Percentiles rank a stretch among this genome's conserved stretches.
These are phyloP conservation scores for Selenicereus undatus DNA, from an alignment of 148 eudicot species.

Conservation along the genomic window DNA sequence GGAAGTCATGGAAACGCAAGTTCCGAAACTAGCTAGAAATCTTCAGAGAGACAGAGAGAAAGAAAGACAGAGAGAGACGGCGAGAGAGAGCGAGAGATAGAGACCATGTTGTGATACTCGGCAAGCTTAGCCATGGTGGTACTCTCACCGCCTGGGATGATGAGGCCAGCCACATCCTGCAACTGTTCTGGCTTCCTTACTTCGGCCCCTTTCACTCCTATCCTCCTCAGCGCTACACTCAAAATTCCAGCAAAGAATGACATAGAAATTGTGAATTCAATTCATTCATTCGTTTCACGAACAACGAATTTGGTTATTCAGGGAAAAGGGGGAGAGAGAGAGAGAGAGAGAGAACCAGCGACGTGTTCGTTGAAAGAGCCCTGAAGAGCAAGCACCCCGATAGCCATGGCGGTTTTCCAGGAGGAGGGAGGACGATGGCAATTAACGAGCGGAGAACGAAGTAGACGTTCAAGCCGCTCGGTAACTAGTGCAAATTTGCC, in stretches of 20 bases:
- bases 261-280: neutral
- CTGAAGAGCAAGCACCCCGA: constrained; percentile 93
- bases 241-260: neutral
- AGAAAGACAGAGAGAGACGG: constrained; percentile 10
- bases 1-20: neutral
- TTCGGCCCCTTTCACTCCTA: constrained; percentile 86
- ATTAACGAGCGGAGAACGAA: constrained; percentile 8
- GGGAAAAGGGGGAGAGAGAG: neutral
- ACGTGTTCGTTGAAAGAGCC: constrained; percentile 97
- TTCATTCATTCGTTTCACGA: neutral
- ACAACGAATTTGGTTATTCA: neutral
- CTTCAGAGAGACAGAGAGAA: neutral
- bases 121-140: constrained; percentile 99
- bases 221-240: constrained; percentile 58
- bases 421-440: neutral
- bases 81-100: neutral
- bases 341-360: constrained; percentile 39
- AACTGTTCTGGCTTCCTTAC: constrained; percentile 79
- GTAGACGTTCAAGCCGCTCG: constrained; percentile 13
- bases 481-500: neutral
- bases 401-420: constrained; percentile 35
- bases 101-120: constrained; percentile 72
- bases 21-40: neutral
- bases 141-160: constrained; percentile 97
- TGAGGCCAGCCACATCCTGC: constrained; percentile 58